A percentile compares a stretch with the other conserved stretches of the same genome.
phyloP scores from a whole-genome alignment of 2,329 filamentous ascomycete genomes.

The Tolypocladium amazonense region DNA sequence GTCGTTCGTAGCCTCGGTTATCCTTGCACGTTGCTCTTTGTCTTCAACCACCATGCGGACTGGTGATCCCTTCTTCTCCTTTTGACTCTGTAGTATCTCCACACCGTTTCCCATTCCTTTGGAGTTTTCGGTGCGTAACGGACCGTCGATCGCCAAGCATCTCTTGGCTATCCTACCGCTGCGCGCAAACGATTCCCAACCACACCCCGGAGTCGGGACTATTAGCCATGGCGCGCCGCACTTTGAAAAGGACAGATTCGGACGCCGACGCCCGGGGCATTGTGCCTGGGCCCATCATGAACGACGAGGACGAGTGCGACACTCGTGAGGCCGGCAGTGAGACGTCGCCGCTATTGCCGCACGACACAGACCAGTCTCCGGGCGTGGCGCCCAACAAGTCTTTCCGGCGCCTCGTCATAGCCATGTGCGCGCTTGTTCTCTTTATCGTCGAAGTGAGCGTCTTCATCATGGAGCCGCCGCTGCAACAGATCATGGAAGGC shows the following conservation, averaged over 20 bases:
- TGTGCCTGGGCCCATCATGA: not conserved
- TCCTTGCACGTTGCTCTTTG: not conserved
- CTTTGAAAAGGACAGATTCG: not conserved
- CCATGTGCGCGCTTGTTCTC: conserved; percentile 25
- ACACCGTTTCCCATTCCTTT: not conserved
- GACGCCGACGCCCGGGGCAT: not conserved
- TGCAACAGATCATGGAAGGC: conserved; percentile 39
- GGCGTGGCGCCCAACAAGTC: conserved; percentile 12
- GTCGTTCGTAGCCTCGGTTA: not conserved
- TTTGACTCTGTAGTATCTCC: not conserved
- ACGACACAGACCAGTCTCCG: not conserved
- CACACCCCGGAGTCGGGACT: not conserved
- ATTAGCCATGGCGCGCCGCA: not conserved
- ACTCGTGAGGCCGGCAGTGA: not conserved
- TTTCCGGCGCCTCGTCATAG: conserved; percentile 17
- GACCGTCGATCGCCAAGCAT: not conserved
- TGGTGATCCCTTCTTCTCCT: not conserved
- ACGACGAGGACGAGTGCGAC: not conserved
- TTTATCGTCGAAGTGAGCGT: conserved; percentile 32
- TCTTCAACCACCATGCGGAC: not conserved
- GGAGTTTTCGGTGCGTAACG: not conserved
- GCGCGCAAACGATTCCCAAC: not conserved
- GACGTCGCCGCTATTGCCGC: not conserved
- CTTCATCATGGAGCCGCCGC: conserved; percentile 27
- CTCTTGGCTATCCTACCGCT: not conserved